phyloP scores from a whole-genome alignment of 2,329 filamentous ascomycete species.

The Talaromyces sp. region DNA sequence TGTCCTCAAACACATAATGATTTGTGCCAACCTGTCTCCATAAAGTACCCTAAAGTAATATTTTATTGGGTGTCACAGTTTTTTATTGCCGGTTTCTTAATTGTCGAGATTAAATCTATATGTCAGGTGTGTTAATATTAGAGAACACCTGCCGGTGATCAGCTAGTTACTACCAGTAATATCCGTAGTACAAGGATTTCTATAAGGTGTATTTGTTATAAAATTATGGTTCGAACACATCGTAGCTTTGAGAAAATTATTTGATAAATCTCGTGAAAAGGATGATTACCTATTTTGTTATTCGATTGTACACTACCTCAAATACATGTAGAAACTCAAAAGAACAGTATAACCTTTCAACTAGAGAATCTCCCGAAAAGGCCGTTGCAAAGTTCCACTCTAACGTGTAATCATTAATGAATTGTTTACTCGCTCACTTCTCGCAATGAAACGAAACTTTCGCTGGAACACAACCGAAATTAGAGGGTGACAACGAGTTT shows the following conservation, averaged over 20 bases:
- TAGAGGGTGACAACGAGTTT: slow-evolving; percentile 39
- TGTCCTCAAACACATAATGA: neutral
- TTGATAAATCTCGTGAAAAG: neutral
- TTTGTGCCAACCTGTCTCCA: neutral
- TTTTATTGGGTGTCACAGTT: neutral
- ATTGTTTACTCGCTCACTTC: neutral
- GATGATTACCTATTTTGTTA: neutral
- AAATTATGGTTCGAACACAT: too few relatives aligned
- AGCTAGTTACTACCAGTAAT: neutral
- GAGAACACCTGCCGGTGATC: too few relatives aligned
- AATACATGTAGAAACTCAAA: neutral
- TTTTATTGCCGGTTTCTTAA: neutral
- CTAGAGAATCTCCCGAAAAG: neutral
- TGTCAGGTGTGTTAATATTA: too few relatives aligned
- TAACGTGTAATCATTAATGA: neutral
- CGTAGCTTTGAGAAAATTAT: too few relatives aligned
- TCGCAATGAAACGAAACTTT: neutral
- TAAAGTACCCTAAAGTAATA: neutral
- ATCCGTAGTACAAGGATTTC: neutral
- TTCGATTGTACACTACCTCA: neutral
- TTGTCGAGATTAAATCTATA: too few relatives aligned
- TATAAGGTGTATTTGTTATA: neutral
- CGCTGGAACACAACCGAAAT: neutral
- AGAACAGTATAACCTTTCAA: neutral
- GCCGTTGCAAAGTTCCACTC: neutral